phyloP scores from a whole-genome alignment of 306 rosid species.

The Ziziphus jujuba region DNA sequence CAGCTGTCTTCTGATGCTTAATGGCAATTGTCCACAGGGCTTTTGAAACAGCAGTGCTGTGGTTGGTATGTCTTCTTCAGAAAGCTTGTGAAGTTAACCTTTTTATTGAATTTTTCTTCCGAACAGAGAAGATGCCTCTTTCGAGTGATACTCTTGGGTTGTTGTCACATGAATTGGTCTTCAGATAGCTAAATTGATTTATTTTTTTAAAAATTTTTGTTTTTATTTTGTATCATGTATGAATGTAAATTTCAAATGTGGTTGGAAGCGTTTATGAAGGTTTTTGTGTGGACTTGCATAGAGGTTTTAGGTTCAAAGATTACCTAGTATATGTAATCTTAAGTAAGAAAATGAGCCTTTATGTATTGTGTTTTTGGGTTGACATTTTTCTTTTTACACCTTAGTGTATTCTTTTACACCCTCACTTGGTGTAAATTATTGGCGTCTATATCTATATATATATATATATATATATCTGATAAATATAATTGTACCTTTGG shows the following conservation, averaged over 20 bases:
- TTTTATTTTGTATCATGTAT: neutral
- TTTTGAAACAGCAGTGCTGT: constrained; percentile 78
- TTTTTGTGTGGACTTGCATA: no score
- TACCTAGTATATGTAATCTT: no score
- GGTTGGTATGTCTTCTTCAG: constrained; percentile 73
- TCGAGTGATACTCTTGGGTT: neutral
- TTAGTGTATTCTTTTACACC: no score
- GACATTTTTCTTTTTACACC: no score
- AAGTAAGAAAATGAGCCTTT: no score
- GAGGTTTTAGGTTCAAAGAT: no score
- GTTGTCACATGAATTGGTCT: neutral
- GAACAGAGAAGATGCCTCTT: neutral
- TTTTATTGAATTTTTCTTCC: constrained; percentile 1
- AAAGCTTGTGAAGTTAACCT: constrained; percentile 21
- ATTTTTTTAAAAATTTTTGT: neutral
- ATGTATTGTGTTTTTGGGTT: no score
- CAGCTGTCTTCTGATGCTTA: constrained; percentile 91
- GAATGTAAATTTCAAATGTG: neutral
- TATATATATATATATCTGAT: no score
- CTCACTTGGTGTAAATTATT: no score
- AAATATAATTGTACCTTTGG: no score
- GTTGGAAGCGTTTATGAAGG: neutral
- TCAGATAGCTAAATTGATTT: neutral
- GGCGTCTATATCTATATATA: no score
- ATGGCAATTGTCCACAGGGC: constrained; percentile 90